phyloP scores from a whole-genome alignment of 345 rosid species.

The Salix udensis region DNA sequence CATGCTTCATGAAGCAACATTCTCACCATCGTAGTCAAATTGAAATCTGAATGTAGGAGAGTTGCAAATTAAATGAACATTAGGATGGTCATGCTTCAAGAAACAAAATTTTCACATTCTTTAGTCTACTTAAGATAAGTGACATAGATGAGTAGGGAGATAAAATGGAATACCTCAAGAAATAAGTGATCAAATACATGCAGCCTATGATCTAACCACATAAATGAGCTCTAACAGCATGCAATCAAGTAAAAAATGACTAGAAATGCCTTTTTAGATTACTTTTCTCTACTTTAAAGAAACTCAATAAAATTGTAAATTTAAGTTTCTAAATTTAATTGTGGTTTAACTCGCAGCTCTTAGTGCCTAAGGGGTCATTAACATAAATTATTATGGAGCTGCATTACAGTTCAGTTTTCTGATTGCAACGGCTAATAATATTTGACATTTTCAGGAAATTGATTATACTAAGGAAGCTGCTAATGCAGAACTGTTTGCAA shows the following conservation, averaged over 20 bases:
- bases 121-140: not conserved
- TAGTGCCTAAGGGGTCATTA: not conserved
- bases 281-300: not conserved
- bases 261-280: not conserved
- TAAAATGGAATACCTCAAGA: not conserved
- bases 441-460: constrained; percentile 61
- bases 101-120: not conserved
- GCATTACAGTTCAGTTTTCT: not conserved
- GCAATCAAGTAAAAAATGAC: not conserved
- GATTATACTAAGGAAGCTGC: constrained; percentile 97
- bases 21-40: not conserved
- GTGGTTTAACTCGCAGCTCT: not conserved
- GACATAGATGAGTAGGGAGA: not conserved
- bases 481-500: constrained; percentile 87
- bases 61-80: not conserved
- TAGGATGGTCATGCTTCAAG: not conserved
- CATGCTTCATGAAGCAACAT: not conserved
- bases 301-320: not conserved
- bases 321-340: not conserved
- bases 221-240: not conserved
- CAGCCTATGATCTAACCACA: not conserved
- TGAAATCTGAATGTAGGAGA: not conserved
- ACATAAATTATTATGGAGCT: not conserved
- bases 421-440: constrained; percentile 11
- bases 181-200: not conserved